Evolutionary conservation across 2,329 filamentous ascomycete genomes (phyloP), one percentile per base, ranked within the genome.

Genomic region (Pseudocercospora fijiensis): DNA sequence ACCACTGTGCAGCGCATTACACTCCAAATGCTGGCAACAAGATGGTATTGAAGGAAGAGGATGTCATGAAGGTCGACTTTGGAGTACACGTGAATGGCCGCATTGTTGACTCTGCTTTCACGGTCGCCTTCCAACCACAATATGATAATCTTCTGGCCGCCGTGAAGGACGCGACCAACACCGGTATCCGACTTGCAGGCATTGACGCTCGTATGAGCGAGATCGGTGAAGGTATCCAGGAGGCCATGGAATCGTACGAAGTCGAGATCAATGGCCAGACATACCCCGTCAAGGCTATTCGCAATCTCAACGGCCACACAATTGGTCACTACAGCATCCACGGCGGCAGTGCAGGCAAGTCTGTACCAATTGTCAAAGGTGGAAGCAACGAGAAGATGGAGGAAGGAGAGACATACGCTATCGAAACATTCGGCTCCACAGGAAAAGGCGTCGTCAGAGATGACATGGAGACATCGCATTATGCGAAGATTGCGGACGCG

Each of bases 11-110:
- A 13, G 84, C 84, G 6, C 84, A 86, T 73, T 86, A 79, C 70
- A 85, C 83, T 1, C 84, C 84, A 6, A 86, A 85, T 68, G 80
- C 84, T 0, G 82, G 84, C 1, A 79, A 84, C 73, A 88, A 87
- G 76, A 91, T 92, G 75, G 85, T 89, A 71, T 78, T 92, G 33
- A 80, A 95, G 63, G 81, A 90, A 73, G 84, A 86, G 66, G 90
- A 96, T 74, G 90, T 96, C 37, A 85, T 94, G 84, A 93, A 91
- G 77, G 87, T 93, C 7, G 90, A 94, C 72, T 90, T 92, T 72
- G 90, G 90, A 56, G 90, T 93, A 28, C 90, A 94, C 75, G 84
- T 93, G 72, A 90, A 90, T 72, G 90, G 90, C 3, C 84, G 87
- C 69, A 94, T 93, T 73, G 89, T 93, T 63, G 90, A 94, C 79